Percentiles rank a stretch among this genome's conserved stretches.
phyloP scores from a whole-genome alignment of 371 early-diverging fungal genomes.

The Mucor ambiguus region DNA sequence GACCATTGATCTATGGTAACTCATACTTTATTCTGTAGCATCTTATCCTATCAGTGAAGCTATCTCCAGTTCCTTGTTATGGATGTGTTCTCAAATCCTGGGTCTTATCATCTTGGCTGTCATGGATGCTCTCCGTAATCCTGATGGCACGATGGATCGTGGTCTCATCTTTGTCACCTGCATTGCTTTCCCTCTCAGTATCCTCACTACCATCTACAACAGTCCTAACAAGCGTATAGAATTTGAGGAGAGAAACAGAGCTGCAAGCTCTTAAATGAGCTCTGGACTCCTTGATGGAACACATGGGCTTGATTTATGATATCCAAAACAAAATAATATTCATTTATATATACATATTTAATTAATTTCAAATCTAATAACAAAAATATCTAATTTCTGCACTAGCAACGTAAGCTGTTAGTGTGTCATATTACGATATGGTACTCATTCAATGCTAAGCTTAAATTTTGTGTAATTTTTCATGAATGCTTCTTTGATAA shows the following conservation, averaged over 20 bases:
- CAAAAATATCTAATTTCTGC: background rate
- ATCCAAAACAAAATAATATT: background rate
- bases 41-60: conserved; percentile 50
- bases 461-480: background rate
- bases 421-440: background rate
- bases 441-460: background rate
- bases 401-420: background rate
- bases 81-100: conserved; percentile 44
- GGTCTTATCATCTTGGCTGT: conserved; percentile 35
- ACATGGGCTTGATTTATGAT: background rate
- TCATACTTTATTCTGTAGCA: conserved; percentile 17
- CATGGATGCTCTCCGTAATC: conserved; percentile 44
- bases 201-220: conserved; percentile 31
- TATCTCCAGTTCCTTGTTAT: conserved; percentile 45
- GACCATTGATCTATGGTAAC: background rate
- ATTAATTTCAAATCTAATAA: background rate
- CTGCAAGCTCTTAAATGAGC: background rate
- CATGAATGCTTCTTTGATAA: background rate
- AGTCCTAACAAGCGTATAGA: conserved; percentile 44
- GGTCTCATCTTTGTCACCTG: conserved; percentile 38
- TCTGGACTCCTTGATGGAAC: background rate
- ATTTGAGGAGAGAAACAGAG: conserved; percentile 29
- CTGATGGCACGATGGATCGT: conserved; percentile 34
- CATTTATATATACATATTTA: background rate
- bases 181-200: conserved; percentile 36